Percentiles rank a stretch among this genome's conserved stretches.
Conservation (phyloP, 352 stramenopile genomes). For the Globisporangium barbulae region DNA sequence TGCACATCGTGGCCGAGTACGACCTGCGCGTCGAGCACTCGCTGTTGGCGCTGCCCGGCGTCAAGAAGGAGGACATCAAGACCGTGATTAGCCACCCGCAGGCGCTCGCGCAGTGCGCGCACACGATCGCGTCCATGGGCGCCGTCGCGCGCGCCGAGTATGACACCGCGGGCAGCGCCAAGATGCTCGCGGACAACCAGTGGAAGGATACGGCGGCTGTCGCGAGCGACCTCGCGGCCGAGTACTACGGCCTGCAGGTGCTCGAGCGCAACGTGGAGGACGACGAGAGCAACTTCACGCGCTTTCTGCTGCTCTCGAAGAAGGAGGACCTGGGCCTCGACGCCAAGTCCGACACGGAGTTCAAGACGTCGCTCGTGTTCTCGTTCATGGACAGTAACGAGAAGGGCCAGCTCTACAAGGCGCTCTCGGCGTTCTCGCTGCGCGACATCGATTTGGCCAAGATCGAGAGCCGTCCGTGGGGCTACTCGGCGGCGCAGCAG, state of each 20-base stretch:
- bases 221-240: conserved; percentile 93
- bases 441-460: conserved; percentile 66
- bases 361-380: conserved; percentile 77
- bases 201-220: conserved; percentile 90
- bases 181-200: conserved; percentile 93
- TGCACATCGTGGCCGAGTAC: conserved; percentile 67
- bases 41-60: conserved; percentile 89
- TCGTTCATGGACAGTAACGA: conserved; percentile 64
- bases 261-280: conserved; percentile 87
- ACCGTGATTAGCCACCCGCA: conserved; percentile 96
- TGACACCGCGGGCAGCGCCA: conserved; percentile 96
- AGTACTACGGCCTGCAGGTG: conserved; percentile 92
- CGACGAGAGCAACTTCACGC: conserved; percentile 92
- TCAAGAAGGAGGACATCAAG: conserved; percentile 89
- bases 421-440: conserved; percentile 57
- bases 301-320: conserved; percentile 89
- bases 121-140: conserved; percentile 90
- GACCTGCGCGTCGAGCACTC: conserved; percentile 89
- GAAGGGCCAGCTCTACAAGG: conserved; percentile 60
- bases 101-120: conserved; percentile 95
- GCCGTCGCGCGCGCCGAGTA: conserved; percentile 88
- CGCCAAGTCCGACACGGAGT: conserved; percentile 32
- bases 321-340: conserved; percentile 34
- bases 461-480: conserved; percentile 70
- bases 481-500: conserved; percentile 55